Conservation (phyloP, 169 alveolate species). For the Plasmodium billcollinsi region DNA sequence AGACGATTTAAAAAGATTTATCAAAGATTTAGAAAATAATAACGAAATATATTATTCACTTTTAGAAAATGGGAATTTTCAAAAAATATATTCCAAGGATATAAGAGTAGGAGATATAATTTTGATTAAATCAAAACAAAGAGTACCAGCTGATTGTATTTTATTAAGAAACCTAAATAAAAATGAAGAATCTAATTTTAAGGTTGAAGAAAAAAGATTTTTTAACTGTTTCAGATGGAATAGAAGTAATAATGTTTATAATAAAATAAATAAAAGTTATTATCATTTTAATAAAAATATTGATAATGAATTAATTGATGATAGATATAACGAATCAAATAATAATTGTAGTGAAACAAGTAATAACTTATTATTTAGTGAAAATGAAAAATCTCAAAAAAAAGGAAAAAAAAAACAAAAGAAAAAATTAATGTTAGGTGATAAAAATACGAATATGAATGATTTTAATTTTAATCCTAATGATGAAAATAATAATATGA, state of each 20-base stretch:
- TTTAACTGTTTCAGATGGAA: constrained; percentile 24
- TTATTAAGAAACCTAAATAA: constrained; percentile 90
- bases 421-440: constrained; percentile 16
- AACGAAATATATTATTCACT: constrained; percentile 85
- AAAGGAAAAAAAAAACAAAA: constrained; percentile 14
- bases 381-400: constrained; percentile 67
- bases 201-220: constrained; percentile 34
- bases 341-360: constrained; percentile 66
- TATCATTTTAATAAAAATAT: constrained; percentile 68
- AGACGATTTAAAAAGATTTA: constrained; percentile 93
- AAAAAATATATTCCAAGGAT: constrained; percentile 87
- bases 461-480: constrained; percentile 9
- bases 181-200: constrained; percentile 76
- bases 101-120: constrained; percentile 94
- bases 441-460: not conserved
- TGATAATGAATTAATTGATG: constrained; percentile 64
- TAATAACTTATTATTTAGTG: constrained; percentile 51
- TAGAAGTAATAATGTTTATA: constrained; percentile 42
- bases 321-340: constrained; percentile 54
- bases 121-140: constrained; percentile 91
- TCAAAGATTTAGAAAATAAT: constrained; percentile 88
- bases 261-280: constrained; percentile 44
- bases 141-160: constrained; percentile 98
- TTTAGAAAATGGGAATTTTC: constrained; percentile 83
- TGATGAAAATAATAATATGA: not conserved